Conservation (phyloP, 1,284 basidiomycete genomes). For the Apiotrichum brassicae region DNA sequence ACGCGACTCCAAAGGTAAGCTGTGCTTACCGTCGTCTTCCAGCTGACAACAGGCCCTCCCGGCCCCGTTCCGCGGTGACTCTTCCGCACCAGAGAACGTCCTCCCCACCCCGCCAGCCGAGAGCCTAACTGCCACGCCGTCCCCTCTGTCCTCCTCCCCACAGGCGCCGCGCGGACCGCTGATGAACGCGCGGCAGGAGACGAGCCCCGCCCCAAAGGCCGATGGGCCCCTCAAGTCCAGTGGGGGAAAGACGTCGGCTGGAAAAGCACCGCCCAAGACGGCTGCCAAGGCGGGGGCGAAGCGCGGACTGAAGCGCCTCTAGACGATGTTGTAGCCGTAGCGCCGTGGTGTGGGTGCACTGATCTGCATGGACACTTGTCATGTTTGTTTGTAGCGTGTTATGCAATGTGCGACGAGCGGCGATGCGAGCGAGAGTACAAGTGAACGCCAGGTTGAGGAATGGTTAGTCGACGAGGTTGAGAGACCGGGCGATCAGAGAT, state of each 20-base stretch:
- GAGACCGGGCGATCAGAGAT: too few species aligned
- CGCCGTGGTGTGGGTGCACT: not conserved
- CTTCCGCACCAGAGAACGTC: constrained; percentile 1
- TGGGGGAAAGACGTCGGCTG: not conserved
- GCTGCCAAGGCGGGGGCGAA: constrained; percentile 25
- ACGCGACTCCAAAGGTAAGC: constrained; percentile 22
- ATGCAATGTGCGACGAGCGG: not conserved
- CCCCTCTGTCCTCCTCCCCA: constrained; percentile 4
- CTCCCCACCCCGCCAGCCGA: constrained; percentile 13
- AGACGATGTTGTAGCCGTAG: not conserved
- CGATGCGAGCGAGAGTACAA: too few species aligned
- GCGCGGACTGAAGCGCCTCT: constrained; percentile 42
- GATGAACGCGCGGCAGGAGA: constrained; percentile 30
- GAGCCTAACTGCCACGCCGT: not conserved
- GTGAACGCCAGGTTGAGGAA: too few species aligned
- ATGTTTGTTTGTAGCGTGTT: not conserved
- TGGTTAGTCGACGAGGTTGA: too few species aligned
- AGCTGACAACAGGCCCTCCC: constrained; percentile 11
- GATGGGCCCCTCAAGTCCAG: constrained; percentile 10
- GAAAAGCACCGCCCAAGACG: constrained; percentile 18
- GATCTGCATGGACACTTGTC: not conserved
- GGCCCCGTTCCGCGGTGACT: constrained; percentile 12
- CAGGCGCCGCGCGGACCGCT: constrained; percentile 21
- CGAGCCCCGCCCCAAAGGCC: constrained; percentile 19
- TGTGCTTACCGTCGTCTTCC: not conserved